These are phyloP conservation scores for Prototheca wickerhamii DNA, from an alignment of 163 green algal species.

Conservation along the genomic window DNA sequence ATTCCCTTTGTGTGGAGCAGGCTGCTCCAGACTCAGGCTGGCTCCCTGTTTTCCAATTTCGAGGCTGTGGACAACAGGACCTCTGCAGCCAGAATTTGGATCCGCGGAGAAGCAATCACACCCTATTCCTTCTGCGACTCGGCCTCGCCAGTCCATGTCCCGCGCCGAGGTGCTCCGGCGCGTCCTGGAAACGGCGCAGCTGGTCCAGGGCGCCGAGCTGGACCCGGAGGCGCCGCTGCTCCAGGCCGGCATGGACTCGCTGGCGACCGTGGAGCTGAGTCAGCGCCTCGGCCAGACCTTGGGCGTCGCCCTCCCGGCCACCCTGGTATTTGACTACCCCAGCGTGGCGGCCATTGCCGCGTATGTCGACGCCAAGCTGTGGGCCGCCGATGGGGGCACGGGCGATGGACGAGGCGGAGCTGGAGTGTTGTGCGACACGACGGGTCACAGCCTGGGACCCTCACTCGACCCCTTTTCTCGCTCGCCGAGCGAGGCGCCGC, in stretches of 20 bases:
- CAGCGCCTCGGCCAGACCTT: constrained; percentile 44
- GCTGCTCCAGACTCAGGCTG: background rate
- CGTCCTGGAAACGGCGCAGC: constrained; percentile 3
- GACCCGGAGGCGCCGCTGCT: constrained; percentile 38
- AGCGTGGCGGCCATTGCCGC: constrained; percentile 36
- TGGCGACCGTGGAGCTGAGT: constrained; percentile 65
- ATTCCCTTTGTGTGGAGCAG: constrained; percentile 24
- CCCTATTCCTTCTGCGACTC: background rate
- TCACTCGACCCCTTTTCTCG: no score
- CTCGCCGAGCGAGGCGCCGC: no score
- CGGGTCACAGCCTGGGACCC: no score
- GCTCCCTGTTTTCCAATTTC: background rate
- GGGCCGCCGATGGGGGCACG: background rate
- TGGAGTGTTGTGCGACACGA: no score
- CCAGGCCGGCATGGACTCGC: constrained; percentile 59
- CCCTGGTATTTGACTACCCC: constrained; percentile 71
- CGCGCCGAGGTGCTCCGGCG: background rate
- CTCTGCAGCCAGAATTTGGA: background rate
- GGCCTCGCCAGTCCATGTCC: background rate
- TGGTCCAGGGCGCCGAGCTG: constrained; percentile 21
- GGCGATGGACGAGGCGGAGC: background rate
- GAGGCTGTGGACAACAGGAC: background rate
- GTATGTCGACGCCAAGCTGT: constrained; percentile 14
- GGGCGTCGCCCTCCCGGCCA: constrained; percentile 49
- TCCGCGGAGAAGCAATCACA: background rate